These are phyloP conservation scores for Rhizophagus prolifer DNA, from an alignment of 192 early-diverging fungal species.

Conservation along the genomic window DNA sequence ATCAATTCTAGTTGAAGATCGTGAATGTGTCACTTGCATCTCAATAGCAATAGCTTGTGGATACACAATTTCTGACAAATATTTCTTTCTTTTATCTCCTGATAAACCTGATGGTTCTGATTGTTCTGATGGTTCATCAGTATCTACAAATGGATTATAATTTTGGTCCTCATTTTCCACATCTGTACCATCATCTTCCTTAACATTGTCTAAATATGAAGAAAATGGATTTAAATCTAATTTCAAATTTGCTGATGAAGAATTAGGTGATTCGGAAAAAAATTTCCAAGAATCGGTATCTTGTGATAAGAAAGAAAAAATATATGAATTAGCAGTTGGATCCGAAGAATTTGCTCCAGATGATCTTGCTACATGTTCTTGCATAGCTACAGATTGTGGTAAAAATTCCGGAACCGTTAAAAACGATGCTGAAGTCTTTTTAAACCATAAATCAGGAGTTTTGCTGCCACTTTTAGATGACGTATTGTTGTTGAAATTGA, in stretches of 20 bases:
- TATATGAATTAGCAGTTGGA: neutral
- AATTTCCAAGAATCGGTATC: neutral
- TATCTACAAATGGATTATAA: neutral
- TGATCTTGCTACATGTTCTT: neutral
- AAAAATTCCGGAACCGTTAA: neutral
- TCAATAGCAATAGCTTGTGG: neutral
- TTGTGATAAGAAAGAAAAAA: neutral
- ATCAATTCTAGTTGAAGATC: neutral
- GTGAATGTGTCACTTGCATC: neutral
- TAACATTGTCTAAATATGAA: neutral
- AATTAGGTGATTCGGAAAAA: neutral
- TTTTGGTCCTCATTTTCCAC: neutral
- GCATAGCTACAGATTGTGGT: neutral
- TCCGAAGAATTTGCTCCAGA: neutral
- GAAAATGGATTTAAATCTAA: slow-evolving; percentile 7
- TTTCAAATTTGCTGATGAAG: neutral
- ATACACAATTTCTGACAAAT: neutral
- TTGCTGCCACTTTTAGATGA: neutral
- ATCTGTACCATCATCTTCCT: neutral
- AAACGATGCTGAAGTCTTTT: neutral
- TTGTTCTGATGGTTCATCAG: neutral
- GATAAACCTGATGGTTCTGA: neutral
- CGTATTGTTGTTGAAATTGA: too few species aligned
- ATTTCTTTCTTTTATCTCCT: neutral
- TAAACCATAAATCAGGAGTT: neutral